Evolutionary conservation across 345 rosid genomes (phyloP).

Genomic region (Gossypium arboreum): DNA sequence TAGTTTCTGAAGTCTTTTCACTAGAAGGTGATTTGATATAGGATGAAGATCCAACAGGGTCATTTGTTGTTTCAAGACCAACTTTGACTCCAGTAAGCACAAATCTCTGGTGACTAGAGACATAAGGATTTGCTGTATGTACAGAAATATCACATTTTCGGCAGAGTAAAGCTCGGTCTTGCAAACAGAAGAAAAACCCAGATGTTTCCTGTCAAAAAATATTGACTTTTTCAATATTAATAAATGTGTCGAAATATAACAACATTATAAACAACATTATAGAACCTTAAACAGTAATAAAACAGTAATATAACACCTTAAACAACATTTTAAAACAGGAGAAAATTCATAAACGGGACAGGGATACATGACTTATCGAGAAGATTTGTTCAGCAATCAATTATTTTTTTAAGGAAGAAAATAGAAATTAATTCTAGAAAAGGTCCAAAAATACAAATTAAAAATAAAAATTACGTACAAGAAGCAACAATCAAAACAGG

Average conservation of each 20-base stretch:
- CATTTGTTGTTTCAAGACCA: slow-evolving; percentile 56
- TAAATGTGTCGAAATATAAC: too few relatives aligned
- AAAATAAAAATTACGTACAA: neutral
- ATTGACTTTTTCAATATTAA: neutral
- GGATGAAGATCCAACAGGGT: slow-evolving; percentile 49
- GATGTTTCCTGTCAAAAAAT: slow-evolving; percentile 61
- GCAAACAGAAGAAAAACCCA: slow-evolving; percentile 93
- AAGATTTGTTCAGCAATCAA: neutral
- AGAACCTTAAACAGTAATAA: neutral
- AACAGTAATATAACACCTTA: too few relatives aligned
- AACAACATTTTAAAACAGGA: too few relatives aligned
- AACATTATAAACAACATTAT: too few relatives aligned
- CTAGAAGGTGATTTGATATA: slow-evolving; percentile 38
- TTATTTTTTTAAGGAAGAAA: too few relatives aligned
- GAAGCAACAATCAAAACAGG: neutral
- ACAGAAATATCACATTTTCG: slow-evolving; percentile 88
- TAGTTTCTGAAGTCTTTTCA: slow-evolving; percentile 44
- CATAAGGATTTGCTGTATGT: slow-evolving; percentile 66
- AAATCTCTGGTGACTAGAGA: slow-evolving; percentile 84
- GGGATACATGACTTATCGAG: neutral
- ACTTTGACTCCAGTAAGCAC: slow-evolving; percentile 94
- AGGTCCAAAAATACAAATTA: neutral
- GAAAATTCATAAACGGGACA: neutral
- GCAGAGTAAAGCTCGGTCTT: slow-evolving; percentile 93
- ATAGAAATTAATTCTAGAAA: too few relatives aligned